Conservation (phyloP, 148 eudicot species). For the Vaccinium macrocarpon region DNA sequence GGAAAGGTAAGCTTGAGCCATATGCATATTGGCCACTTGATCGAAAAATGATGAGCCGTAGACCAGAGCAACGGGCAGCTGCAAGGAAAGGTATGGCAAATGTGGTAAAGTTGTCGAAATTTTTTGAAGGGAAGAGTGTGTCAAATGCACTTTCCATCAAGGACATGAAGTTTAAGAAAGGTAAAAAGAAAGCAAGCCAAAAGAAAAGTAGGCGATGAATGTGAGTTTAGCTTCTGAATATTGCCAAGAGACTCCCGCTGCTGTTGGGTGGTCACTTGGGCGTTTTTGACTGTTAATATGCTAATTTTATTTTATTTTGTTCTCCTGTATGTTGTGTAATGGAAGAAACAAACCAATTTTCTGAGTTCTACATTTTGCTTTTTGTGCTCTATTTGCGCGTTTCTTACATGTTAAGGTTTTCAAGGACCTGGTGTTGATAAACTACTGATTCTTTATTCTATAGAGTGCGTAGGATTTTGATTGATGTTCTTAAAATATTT, state of each 20-base stretch:
- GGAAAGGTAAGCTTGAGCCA: conserved; percentile 56
- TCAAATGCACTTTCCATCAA: conserved; percentile 55
- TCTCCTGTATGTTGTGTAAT: neutral
- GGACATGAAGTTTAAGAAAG: conserved; percentile 34
- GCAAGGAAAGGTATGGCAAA: conserved; percentile 91
- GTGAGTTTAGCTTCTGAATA: neutral
- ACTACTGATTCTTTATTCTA: neutral
- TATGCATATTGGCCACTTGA: conserved; percentile 99
- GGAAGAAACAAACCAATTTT: neutral
- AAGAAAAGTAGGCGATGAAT: conserved; percentile 19
- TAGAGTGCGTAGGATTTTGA: neutral
- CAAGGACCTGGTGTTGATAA: too few species aligned
- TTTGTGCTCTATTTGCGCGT: neutral
- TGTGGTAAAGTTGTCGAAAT: conserved; percentile 76
- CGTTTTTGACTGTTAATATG: neutral
- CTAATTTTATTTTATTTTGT: neutral
- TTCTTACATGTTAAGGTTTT: neutral
- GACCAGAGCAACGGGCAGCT: conserved; percentile 88
- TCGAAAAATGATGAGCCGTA: conserved; percentile 81
- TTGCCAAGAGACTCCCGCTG: neutral
- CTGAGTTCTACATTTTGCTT: neutral
- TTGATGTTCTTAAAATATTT: neutral
- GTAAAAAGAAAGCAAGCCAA: conserved; percentile 34
- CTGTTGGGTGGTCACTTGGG: neutral
- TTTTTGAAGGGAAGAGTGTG: conserved; percentile 79